Conservation (phyloP, 129 eudicot genomes). For the Lactuca sativa region DNA sequence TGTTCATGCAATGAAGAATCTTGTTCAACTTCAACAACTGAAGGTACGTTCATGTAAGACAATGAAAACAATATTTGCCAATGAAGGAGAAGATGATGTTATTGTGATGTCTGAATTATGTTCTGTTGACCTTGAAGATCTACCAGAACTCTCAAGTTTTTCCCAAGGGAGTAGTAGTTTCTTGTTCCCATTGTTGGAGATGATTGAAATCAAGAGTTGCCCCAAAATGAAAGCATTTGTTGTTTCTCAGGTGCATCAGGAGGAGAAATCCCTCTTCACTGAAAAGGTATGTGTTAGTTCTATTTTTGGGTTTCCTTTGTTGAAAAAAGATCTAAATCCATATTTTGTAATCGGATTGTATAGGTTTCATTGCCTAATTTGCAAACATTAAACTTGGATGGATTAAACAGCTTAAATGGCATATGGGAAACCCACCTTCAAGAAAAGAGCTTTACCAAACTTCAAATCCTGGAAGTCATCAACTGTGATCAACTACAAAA, state of each 20-base stretch:
- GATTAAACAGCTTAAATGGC: conserved; percentile 30
- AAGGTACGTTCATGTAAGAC: conserved; percentile 40
- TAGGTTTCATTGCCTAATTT: conserved; percentile 42
- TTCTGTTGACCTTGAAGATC: conserved; percentile 33
- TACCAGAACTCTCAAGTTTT: conserved; percentile 33
- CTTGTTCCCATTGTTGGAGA: conserved; percentile 36
- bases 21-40: conserved; percentile 40
- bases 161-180: conserved; percentile 29
- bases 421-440: conserved; percentile 40
- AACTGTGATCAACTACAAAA: conserved; percentile 29
- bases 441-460: conserved; percentile 33
- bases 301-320: background rate
- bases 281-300: conserved; percentile 40
- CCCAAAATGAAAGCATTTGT: conserved; percentile 37
- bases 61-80: conserved; percentile 33
- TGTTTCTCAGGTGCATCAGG: conserved; percentile 28
- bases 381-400: conserved; percentile 34
- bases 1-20: conserved; percentile 35
- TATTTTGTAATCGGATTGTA: conserved; percentile 16
- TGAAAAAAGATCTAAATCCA: background rate
- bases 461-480: conserved; percentile 31
- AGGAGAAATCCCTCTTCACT: conserved; percentile 33
- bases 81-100: conserved; percentile 29
- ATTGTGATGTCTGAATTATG: conserved; percentile 33
- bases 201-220: conserved; percentile 28